Evolutionary conservation across 441 rosid species (phyloP), one percentile per base, ranked within the genome.

Genomic region (Omphalea diandra): DNA sequence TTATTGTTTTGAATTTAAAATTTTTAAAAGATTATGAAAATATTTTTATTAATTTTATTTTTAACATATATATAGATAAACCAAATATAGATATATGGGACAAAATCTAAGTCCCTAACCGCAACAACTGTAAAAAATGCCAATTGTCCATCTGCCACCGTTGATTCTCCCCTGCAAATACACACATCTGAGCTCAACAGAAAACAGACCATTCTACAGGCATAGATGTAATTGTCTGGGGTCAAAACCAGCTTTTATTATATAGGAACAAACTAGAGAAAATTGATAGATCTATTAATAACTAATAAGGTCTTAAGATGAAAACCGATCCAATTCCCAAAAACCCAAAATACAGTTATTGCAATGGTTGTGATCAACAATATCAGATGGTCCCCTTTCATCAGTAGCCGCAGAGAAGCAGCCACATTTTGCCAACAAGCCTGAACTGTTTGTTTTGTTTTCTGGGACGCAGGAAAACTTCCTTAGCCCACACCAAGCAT

Each of bases 371-470:
- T 56, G 68, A 68, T 60, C 20, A 32, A 68, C 15, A 24, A n/a
- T 11, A 60, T 50, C 49, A 40, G 40, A 43, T 70, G 76, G 85
- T 72, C 78, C 77, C 71, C 46, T 14, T 20, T 8, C n/a, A 68
- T 73, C 77, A 65, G 82, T 43, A 64, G 52, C 5, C 20, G 35
- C 47, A 43, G 76, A 62, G 41, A 69, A 47, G 69, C 68, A 40
- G 36, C 63, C 74, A 59, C 35, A 56, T 31, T 65, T 55, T 55
- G 67, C 77, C 76, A 17, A 29, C 61, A 44, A 10, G 10, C 22
- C 73, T 44, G 72, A 54, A 50, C 49, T 69, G 27, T 40, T 6
- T 66, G 32, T 22, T 40, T 6, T 66, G 32, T 22, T 14, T 14
- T 46, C 67, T 40, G 71, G 69, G 22, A 17, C 43, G 50, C 56